These are phyloP conservation scores for Kazachstania kunashirensis DNA, from an alignment of 805 yeast genomes.

Conservation along the genomic window DNA sequence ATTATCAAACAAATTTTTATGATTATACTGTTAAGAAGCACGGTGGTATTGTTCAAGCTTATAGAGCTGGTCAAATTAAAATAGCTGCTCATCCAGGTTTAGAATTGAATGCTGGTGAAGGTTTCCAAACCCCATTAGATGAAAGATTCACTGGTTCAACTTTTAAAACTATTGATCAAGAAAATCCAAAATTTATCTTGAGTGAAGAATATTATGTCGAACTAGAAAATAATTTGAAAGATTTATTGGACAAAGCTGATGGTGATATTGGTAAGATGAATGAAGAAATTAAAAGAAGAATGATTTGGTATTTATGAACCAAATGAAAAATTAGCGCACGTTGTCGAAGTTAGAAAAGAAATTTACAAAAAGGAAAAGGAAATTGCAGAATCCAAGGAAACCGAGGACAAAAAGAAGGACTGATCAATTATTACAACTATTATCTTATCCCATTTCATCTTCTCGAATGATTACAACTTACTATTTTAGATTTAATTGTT, in stretches of 20 bases:
- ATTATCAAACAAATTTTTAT: conserved; percentile 62
- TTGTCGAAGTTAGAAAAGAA: conserved; percentile 23
- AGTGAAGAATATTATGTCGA: conserved; percentile 46
- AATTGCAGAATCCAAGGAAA: conserved; percentile 2
- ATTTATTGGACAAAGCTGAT: conserved; percentile 27
- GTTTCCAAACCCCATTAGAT: conserved; percentile 53
- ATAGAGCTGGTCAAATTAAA: conserved; percentile 58
- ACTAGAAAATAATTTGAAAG: conserved; percentile 41
- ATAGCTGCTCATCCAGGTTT: conserved; percentile 51
- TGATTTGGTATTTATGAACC: conserved; percentile 52
- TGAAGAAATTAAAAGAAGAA: conserved; percentile 49
- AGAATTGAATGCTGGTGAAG: conserved; percentile 68
- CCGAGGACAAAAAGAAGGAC: conserved; percentile 4
- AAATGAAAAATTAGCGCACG: conserved; percentile 27
- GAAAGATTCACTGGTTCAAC: conserved; percentile 30
- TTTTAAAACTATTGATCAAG: conserved; percentile 33
- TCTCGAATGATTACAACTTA: no score
- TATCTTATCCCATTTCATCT: background rate
- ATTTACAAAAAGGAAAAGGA: conserved; percentile 15
- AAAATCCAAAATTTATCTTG: conserved; percentile 39
- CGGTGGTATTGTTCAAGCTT: conserved; percentile 74
- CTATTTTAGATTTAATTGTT: no score
- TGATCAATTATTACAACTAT: no score
- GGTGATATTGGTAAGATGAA: conserved; percentile 32
- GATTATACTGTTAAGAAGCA: conserved; percentile 49